Evolutionary conservation across 192 early-diverging fungal species (phyloP).

Genomic region (Linderina pennispora): DNA sequence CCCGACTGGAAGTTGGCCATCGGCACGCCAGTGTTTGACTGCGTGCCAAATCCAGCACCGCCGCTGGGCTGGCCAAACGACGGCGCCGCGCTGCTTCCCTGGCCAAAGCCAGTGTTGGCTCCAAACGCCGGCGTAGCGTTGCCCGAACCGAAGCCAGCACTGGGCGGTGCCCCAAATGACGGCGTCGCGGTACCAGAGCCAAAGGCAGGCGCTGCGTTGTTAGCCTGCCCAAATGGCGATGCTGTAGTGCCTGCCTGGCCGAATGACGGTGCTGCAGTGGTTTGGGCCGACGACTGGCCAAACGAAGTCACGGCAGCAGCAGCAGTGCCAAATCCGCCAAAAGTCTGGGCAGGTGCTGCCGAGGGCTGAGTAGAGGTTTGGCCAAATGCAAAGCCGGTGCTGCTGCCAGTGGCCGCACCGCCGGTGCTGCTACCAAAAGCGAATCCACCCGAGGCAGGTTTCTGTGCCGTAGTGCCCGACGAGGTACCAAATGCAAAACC

Average conservation of each 20-base stretch:
- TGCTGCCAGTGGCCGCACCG: background rate
- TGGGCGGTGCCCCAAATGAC: too few species aligned
- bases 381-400: too few species aligned
- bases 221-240: background rate
- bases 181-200: too few species aligned
- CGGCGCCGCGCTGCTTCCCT: constrained; percentile 7
- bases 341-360: too few species aligned
- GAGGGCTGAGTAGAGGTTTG: too few species aligned
- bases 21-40: constrained; percentile 24
- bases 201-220: constrained; percentile 1
- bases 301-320: constrained; percentile 14
- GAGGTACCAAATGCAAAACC: too few species aligned
- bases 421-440: background rate
- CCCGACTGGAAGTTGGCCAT: too few species aligned
- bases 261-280: constrained; percentile 5
- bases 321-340: constrained; percentile 21
- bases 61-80: constrained; percentile 12
- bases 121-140: too few species aligned
- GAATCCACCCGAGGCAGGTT: too few species aligned
- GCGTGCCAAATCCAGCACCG: too few species aligned
- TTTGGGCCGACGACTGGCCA: constrained; percentile 24
- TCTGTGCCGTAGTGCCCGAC: too few species aligned
- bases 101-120: constrained; percentile 18
- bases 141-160: too few species aligned
- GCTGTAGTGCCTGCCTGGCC: background rate